phyloP scores from a whole-genome alignment of 768 basidiomycete species.

The Phlebiopsis flavidoalba region DNA sequence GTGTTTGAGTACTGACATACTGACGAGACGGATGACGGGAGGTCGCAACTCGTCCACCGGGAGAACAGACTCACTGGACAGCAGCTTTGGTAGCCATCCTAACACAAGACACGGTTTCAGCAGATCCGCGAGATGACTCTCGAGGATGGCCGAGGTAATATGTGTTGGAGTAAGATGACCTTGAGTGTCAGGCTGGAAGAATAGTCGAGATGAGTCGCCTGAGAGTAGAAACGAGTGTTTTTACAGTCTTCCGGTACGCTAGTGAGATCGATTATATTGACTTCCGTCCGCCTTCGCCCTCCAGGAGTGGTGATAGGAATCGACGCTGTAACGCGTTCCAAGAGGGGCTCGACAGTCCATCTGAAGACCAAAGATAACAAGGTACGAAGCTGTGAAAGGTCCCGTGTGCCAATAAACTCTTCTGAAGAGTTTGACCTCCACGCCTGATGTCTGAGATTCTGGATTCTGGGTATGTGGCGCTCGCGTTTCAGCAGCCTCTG shows the following conservation, averaged over 20 bases:
- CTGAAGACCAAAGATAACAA: slow-evolving; percentile 65
- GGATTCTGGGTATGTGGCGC: neutral
- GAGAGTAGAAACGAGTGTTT: slow-evolving; percentile 37
- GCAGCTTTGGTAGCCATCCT: slow-evolving; percentile 67
- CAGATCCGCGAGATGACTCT: slow-evolving; percentile 54
- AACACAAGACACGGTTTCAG: slow-evolving; percentile 56
- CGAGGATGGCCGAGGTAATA: slow-evolving; percentile 52
- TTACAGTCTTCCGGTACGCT: slow-evolving; percentile 37
- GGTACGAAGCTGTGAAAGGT: slow-evolving; percentile 56
- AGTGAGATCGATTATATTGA: slow-evolving; percentile 39
- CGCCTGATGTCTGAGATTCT: neutral
- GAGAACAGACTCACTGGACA: slow-evolving; percentile 32
- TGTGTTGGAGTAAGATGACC: slow-evolving; percentile 49
- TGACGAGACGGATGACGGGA: slow-evolving; percentile 49
- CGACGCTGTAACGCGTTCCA: slow-evolving; percentile 33
- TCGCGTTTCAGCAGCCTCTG: slow-evolving; percentile 37
- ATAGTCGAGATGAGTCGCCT: slow-evolving; percentile 42
- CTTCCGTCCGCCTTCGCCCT: slow-evolving; percentile 22
- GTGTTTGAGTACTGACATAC: slow-evolving; percentile 44
- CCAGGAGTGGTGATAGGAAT: slow-evolving; percentile 32
- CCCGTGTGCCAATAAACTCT: slow-evolving; percentile 58
- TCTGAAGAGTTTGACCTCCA: slow-evolving; percentile 4
- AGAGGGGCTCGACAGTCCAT: slow-evolving; percentile 60
- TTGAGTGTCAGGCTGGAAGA: slow-evolving; percentile 48
- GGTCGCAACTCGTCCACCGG: slow-evolving; percentile 45